These are phyloP conservation scores for Rosa chinensis DNA, from an alignment of 306 rosid species.

Conservation along the genomic window DNA sequence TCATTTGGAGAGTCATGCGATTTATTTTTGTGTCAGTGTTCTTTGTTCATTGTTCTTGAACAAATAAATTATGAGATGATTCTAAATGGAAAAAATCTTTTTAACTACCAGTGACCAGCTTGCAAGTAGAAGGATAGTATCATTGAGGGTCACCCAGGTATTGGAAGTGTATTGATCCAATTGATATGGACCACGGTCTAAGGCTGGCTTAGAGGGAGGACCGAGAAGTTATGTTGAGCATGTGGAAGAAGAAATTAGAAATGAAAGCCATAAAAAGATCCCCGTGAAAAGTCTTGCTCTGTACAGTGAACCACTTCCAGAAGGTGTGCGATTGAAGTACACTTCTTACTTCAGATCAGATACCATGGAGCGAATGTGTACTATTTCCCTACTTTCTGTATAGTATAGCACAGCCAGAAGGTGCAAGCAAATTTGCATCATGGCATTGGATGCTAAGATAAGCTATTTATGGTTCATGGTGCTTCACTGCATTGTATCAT, in stretches of 20 bases:
- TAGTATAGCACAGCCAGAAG: neutral
- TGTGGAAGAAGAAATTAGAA: too few relatives aligned
- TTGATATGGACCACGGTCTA: neutral
- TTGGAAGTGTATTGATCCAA: neutral
- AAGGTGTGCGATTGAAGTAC: neutral
- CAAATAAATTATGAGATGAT: neutral
- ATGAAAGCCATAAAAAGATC: neutral
- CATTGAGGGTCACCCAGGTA: neutral
- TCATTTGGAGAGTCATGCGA: neutral
- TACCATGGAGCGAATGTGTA: neutral
- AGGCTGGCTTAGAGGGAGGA: neutral
- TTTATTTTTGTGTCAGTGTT: neutral
- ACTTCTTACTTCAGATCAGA: neutral
- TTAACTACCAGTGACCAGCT: neutral
- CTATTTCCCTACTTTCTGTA: neutral
- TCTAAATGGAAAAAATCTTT: neutral
- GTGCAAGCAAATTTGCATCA: neutral
- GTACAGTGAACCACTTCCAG: neutral
- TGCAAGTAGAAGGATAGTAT: neutral
- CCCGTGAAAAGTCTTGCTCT: neutral
- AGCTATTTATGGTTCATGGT: neutral
- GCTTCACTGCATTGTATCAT: neutral
- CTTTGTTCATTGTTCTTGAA: neutral
- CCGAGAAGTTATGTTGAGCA: neutral
- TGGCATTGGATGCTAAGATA: neutral